A percentile compares a stretch with the other conserved stretches of the same genome.
phyloP scores from a whole-genome alignment of 495 filamentous ascomycete genomes.

The Melanomma pulvis-pyrius region DNA sequence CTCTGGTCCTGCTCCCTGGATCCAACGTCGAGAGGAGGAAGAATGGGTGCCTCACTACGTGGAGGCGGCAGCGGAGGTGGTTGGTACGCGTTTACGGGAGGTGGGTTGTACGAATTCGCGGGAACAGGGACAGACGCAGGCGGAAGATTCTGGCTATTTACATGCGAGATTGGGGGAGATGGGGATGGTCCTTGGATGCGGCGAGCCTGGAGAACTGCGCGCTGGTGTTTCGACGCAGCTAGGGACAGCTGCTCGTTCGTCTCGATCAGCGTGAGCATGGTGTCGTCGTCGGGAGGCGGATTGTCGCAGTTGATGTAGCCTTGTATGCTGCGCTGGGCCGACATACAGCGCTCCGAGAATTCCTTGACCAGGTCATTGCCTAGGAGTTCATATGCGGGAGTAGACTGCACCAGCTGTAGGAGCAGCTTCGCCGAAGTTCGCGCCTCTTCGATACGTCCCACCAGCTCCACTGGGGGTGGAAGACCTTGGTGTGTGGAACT shows the following conservation, averaged over 20 bases:
- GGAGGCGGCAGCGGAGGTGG: constrained; percentile 19
- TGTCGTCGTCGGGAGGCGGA: constrained; percentile 86
- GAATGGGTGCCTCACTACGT: constrained; percentile 10
- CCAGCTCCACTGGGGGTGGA: constrained; percentile 77
- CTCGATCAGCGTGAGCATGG: constrained; percentile 88
- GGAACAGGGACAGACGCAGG: constrained; percentile 3
- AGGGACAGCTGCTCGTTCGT: constrained; percentile 86
- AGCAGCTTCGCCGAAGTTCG: constrained; percentile 87
- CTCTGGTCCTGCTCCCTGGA: neutral
- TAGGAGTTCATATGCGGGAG: constrained; percentile 73
- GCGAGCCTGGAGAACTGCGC: constrained; percentile 74
- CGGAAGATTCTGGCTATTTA: constrained; percentile 15
- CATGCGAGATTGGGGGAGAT: constrained; percentile 33
- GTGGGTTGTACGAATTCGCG: constrained; percentile 2
- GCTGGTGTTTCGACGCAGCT: constrained; percentile 77
- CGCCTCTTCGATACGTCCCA: constrained; percentile 84
- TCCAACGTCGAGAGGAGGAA: constrained; percentile 24
- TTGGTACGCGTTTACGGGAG: neutral
- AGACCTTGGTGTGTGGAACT: constrained; percentile 53
- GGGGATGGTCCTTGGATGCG: constrained; percentile 37
- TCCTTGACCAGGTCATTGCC: constrained; percentile 86
- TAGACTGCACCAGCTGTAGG: constrained; percentile 82
- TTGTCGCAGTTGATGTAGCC: constrained; percentile 77
- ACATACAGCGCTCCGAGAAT: constrained; percentile 84
- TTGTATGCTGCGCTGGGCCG: constrained; percentile 76